Evolutionary conservation across 2,329 filamentous ascomycete genomes (phyloP), one percentile per base, ranked within the genome.

Genomic region (Bipolaris zeicola): DNA sequence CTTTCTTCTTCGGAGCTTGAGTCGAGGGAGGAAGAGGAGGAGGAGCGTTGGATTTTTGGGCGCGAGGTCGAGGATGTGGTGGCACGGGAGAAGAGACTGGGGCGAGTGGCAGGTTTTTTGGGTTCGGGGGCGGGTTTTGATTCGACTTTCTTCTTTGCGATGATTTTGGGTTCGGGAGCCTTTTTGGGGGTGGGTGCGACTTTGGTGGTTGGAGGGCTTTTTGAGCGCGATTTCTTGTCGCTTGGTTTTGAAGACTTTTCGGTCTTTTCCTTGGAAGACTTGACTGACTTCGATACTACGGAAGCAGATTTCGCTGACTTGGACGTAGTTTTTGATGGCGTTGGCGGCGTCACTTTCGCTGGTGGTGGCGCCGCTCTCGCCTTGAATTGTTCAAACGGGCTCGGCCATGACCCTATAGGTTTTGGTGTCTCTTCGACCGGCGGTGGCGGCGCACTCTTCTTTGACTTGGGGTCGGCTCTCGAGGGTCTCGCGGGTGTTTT

Each of bases 151-250:
- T 54, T 57, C 13, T 34, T 48, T 13, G 50, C 37, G 16, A 46
- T 42, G 13, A 11, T 1, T 44, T 53, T 57, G 24, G 41, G 52
- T 24, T 54, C 52, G 10, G 61, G 55, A 18, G 41, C 52, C n/a
- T 50, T 55, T 42, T 58, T 57, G 8, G 49, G 33, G 2, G 53
- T 41, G 14, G 58, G 38, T 14, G 33, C 46, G 22, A 55, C 45
- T 38, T 55, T 58, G n/a, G 46, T 10, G 34, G 39, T 57, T 5
- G 44, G 58, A 22, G 53, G 58, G 11, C 50, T 38, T 26, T 45
- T 63, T 55, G 58, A 31, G 47, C 55, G 63, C 36, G 57, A 51
- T 18, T 50, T 52, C 31, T 49, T 49, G 10, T 56, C 50, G 38
- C 33, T 51, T 3, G 52, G 26, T 16, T 43, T 53, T 3, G 54